phyloP scores from a whole-genome alignment of 768 basidiomycete species.

The Tricholoma bakamatsutake region DNA sequence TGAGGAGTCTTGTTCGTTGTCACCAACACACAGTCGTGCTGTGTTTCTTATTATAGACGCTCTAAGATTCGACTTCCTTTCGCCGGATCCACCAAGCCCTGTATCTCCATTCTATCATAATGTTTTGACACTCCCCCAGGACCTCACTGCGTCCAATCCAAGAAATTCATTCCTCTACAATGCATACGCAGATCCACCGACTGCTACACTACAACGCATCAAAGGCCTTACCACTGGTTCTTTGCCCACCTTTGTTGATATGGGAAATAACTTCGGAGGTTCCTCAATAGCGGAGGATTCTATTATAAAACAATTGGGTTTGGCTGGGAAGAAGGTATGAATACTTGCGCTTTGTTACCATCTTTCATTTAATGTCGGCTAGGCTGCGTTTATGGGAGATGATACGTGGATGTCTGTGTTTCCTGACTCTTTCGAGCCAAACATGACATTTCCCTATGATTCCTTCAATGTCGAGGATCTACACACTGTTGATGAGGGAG shows the following conservation, averaged over 20 bases:
- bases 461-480: conserved; percentile 99
- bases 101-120: conserved; percentile 72
- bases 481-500: conserved; percentile 91
- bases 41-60: conserved; percentile 88
- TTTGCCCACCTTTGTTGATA: conserved; percentile 90
- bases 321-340: conserved; percentile 56
- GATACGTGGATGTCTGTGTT: conserved; percentile 96
- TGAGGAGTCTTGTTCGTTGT: conserved; percentile 36
- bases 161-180: conserved; percentile 82
- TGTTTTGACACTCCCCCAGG: conserved; percentile 70
- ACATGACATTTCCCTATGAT: conserved; percentile 82
- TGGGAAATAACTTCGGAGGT: conserved; percentile 90
- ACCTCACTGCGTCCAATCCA: conserved; percentile 61
- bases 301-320: conserved; percentile 63
- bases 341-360: not conserved
- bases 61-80: conserved; percentile 89
- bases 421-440: conserved; percentile 62
- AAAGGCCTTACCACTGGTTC: conserved; percentile 95
- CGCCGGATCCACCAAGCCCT: conserved; percentile 60
- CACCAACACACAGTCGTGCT: conserved; percentile 70
- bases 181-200: conserved; percentile 90
- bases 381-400: conserved; percentile 91
- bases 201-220: conserved; percentile 89
- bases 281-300: conserved; percentile 87
- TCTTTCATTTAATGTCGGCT: conserved; percentile 15